These are phyloP conservation scores for Torulaspora quercuum DNA, from an alignment of 805 yeast species.

Conservation along the genomic window DNA sequence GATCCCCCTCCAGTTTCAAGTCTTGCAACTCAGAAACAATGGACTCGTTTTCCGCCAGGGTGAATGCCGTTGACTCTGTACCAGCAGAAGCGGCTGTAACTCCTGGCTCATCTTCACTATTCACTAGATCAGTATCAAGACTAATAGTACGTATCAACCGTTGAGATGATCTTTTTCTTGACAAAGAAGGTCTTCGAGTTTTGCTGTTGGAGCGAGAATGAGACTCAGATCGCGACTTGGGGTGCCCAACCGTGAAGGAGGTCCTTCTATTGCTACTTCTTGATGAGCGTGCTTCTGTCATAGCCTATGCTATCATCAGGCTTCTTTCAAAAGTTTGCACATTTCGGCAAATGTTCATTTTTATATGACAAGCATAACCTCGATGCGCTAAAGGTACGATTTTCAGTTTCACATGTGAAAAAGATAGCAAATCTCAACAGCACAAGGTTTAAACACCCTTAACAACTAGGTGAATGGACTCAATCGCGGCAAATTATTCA, in stretches of 20 bases:
- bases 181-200: slow-evolving; percentile 34
- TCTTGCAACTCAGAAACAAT: slow-evolving; percentile 6
- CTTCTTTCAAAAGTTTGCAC: not conserved
- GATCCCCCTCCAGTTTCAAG: slow-evolving; percentile 11
- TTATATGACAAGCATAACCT: no score
- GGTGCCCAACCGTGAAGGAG: slow-evolving; percentile 13
- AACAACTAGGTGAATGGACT: slow-evolving; percentile 18
- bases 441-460: not conserved
- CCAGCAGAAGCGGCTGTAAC: slow-evolving; percentile 6
- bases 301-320: no score
- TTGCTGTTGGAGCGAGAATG: slow-evolving; percentile 42
- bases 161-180: slow-evolving; percentile 30
- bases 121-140: slow-evolving; percentile 22
- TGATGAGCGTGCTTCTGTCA: slow-evolving; percentile 14
- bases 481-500: slow-evolving; percentile 16
- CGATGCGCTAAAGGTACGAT: not conserved
- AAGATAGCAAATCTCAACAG: slow-evolving; percentile 1
- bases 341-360: not conserved
- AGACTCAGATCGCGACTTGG: slow-evolving; percentile 31
- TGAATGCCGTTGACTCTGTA: slow-evolving; percentile 9
- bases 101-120: slow-evolving; percentile 10
- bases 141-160: slow-evolving; percentile 32
- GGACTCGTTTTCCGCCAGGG: slow-evolving; percentile 11
- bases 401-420: slow-evolving; percentile 10
- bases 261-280: slow-evolving; percentile 12